These are phyloP conservation scores for Gnomoniopsis sp. DNA, from an alignment of 2,329 filamentous ascomycete species.

Conservation along the genomic window DNA sequence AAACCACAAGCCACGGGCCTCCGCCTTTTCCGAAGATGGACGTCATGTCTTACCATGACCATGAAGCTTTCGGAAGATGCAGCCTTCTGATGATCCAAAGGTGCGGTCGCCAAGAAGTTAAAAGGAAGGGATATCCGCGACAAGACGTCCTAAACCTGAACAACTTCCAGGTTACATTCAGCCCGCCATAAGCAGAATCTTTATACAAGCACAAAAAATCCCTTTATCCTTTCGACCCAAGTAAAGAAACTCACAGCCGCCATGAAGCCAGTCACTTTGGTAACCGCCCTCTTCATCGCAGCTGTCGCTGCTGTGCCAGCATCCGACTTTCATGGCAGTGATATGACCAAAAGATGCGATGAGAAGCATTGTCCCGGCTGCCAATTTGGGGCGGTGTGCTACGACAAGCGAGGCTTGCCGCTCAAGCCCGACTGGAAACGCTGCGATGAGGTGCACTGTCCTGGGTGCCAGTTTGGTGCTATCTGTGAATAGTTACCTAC, in stretches of 20 bases:
- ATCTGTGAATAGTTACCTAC: background rate
- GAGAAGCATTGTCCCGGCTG: background rate
- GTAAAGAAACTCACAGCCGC: background rate
- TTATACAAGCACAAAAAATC: too few relatives aligned
- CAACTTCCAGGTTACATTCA: background rate
- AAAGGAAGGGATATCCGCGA: background rate
- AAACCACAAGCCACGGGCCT: background rate
- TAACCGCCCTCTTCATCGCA: conserved; percentile 4
- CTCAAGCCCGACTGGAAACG: background rate
- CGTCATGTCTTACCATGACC: background rate
- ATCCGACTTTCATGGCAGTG: background rate
- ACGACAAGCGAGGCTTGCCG: background rate
- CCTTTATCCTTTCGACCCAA: background rate
- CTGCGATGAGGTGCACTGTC: background rate
- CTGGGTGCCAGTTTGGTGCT: background rate
- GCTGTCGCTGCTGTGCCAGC: background rate
- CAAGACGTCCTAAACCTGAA: background rate
- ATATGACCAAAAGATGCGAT: background rate
- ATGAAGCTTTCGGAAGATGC: background rate
- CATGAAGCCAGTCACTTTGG: conserved; percentile 1
- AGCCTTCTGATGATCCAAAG: background rate
- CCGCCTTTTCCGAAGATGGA: background rate
- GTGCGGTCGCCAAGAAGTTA: background rate
- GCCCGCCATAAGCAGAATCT: too few relatives aligned
- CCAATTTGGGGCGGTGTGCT: background rate